Conservation (phyloP, 176 grass and related monocot genomes). For the Musa schizocarpa region DNA sequence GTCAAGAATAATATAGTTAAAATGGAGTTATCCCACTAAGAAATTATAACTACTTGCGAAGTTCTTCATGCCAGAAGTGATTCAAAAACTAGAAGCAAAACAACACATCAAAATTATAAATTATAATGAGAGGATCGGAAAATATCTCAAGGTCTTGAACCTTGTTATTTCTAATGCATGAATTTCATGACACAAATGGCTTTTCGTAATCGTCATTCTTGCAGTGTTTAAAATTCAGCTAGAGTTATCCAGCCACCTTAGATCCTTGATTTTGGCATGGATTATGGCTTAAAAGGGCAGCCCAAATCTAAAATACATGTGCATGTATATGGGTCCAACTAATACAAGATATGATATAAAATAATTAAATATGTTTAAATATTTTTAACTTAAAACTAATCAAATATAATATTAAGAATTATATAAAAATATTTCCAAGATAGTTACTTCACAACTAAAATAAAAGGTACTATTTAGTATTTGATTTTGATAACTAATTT, state of each 20-base stretch:
- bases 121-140: constrained; percentile 2
- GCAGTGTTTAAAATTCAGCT: not conserved
- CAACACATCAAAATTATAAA: constrained; percentile 15
- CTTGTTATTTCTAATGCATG: not conserved
- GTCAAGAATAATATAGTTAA: not conserved
- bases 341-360: too few relatives aligned
- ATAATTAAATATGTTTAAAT: too few relatives aligned
- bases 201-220: not conserved
- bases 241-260: not conserved
- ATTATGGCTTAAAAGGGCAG: too few relatives aligned
- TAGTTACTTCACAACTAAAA: too few relatives aligned
- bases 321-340: too few relatives aligned
- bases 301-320: too few relatives aligned
- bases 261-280: not conserved
- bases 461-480: too few relatives aligned
- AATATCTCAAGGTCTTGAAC: not conserved
- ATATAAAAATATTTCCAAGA: too few relatives aligned
- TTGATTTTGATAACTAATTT: too few relatives aligned
- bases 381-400: too few relatives aligned
- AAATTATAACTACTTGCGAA: not conserved
- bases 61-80: not conserved
- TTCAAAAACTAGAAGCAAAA: not conserved
- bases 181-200: not conserved
- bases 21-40: too few relatives aligned
- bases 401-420: too few relatives aligned